phyloP scores from a whole-genome alignment of 1,284 basidiomycete species.

The Blastosporella zonata region DNA sequence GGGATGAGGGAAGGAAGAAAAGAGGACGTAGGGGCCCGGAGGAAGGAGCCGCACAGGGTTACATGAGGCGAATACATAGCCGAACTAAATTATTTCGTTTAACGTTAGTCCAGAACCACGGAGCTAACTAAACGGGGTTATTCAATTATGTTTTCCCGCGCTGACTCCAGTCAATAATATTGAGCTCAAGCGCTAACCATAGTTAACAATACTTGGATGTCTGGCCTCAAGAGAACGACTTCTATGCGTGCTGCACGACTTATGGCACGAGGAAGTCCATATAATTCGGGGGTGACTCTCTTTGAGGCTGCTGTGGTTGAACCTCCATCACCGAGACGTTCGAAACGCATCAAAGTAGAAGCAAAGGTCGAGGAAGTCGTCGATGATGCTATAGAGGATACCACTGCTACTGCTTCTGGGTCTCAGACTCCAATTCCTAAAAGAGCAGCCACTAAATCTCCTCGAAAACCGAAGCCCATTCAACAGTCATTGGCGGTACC shows the following conservation, averaged over 20 bases:
- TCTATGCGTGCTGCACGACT: constrained; percentile 26
- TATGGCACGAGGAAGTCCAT: constrained; percentile 39
- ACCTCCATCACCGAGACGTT: constrained; percentile 23
- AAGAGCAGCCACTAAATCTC: constrained; percentile 22
- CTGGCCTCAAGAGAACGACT: constrained; percentile 15
- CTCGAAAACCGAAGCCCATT: constrained; percentile 38
- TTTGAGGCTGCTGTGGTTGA: constrained; percentile 27
- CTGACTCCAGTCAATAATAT: not conserved
- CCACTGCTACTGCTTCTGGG: constrained; percentile 3
- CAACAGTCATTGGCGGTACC: constrained; percentile 58
- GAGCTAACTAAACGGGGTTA: constrained; percentile 13
- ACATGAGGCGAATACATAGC: constrained; percentile 15
- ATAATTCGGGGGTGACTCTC: constrained; percentile 44
- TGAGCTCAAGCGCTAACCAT: not conserved
- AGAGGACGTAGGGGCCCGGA: constrained; percentile 1
- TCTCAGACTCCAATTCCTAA: constrained; percentile 16
- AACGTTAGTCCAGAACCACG: not conserved
- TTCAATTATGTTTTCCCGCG: not conserved
- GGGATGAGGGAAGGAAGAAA: constrained; percentile 3
- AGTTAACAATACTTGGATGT: constrained; percentile 8
- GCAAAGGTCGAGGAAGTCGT: constrained; percentile 21
- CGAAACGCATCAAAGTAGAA: constrained; percentile 34
- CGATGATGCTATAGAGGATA: constrained; percentile 15
- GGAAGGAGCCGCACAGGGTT: constrained; percentile 11
- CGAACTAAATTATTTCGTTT: constrained; percentile 16